Evolutionary conservation across 352 stramenopile genomes (phyloP).

Genomic region (Aphanomyces cochlioides): DNA sequence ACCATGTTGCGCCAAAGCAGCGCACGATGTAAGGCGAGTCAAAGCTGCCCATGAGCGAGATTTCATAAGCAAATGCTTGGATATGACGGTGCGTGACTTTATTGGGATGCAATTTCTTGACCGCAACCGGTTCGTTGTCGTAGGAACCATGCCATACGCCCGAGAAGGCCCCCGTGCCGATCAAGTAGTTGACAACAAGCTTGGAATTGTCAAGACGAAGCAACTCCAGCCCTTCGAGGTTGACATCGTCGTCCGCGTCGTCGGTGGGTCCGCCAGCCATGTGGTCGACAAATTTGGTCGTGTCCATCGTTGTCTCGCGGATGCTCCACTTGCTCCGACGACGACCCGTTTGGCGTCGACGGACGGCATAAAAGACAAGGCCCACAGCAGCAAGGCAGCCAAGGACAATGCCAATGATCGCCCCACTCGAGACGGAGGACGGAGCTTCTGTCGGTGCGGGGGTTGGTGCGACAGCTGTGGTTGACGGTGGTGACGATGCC

Average conservation of each 20-base stretch:
- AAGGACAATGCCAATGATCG: not conserved
- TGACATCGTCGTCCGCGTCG: not conserved
- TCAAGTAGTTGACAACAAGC: not conserved
- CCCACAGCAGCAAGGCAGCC: not conserved
- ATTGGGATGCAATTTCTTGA: constrained; percentile 17
- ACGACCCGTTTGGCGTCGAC: not conserved
- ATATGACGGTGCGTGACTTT: not conserved
- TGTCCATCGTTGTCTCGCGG: not conserved
- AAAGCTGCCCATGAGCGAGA: constrained; percentile 24
- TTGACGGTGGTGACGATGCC: no score
- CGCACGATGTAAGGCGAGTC: constrained; percentile 21
- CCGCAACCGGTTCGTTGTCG: not conserved
- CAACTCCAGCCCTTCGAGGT: not conserved
- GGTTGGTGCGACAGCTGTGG: no score
- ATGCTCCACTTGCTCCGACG: not conserved
- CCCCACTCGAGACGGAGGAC: not conserved
- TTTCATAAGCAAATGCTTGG: constrained; percentile 8
- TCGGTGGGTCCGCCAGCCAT: not conserved
- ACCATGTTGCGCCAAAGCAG: constrained; percentile 8
- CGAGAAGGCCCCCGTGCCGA: constrained; percentile 6
- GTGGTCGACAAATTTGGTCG: not conserved
- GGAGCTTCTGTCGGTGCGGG: not conserved
- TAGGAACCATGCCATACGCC: constrained; percentile 17
- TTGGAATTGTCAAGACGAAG: not conserved
- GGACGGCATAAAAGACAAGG: not conserved